phyloP scores from a whole-genome alignment of 2,329 filamentous ascomycete genomes.

The Calonectria hawksworthii region DNA sequence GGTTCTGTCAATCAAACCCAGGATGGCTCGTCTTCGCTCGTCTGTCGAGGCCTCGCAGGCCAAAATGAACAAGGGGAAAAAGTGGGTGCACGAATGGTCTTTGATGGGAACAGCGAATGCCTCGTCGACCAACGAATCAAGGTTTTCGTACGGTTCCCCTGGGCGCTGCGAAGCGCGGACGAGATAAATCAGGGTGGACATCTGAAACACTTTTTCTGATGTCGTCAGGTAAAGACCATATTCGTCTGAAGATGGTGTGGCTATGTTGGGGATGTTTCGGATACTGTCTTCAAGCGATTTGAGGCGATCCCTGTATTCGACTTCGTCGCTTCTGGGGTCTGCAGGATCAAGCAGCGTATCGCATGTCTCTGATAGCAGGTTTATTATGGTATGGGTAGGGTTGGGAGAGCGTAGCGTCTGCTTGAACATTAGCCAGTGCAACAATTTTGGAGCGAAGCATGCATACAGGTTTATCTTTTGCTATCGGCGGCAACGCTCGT shows the following conservation, averaged over 20 bases:
- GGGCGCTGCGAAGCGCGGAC: constrained; percentile 41
- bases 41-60: constrained; percentile 52
- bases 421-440: background rate
- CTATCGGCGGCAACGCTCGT: background rate
- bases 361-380: constrained; percentile 33
- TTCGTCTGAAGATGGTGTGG: background rate
- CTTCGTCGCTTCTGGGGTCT: constrained; percentile 25
- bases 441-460: background rate
- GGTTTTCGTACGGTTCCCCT: constrained; percentile 31
- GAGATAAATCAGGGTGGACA: constrained; percentile 36
- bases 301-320: constrained; percentile 27
- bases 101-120: constrained; percentile 34
- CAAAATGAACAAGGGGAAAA: constrained; percentile 53
- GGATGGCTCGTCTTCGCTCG: constrained; percentile 47
- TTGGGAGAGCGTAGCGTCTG: constrained; percentile 25
- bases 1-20: constrained; percentile 48
- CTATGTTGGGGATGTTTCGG: background rate
- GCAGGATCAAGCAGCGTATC: constrained; percentile 26
- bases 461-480: constrained; percentile 24
- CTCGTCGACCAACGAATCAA: constrained; percentile 38
- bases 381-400: constrained; percentile 31
- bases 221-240: background rate
- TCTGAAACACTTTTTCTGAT: constrained; percentile 28
- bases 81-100: constrained; percentile 44
- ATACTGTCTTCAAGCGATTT: constrained; percentile 26